A percentile compares a stretch with the other conserved stretches of the same genome.
phyloP scores from a whole-genome alignment of 169 alveolate genomes.

The Babesia ovis region DNA sequence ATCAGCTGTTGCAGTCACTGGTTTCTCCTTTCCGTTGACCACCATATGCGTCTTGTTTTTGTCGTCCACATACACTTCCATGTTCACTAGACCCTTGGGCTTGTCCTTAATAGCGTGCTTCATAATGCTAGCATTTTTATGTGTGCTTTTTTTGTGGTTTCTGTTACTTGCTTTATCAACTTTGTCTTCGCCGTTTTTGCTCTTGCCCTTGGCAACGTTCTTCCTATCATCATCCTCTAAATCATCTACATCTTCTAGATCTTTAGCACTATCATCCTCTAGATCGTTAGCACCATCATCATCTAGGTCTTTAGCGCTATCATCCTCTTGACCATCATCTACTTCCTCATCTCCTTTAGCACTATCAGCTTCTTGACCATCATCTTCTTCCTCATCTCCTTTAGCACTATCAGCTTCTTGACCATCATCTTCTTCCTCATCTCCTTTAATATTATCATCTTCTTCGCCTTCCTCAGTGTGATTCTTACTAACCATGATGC shows the following conservation, averaged over 20 bases:
- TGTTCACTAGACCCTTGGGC: constrained; percentile 57
- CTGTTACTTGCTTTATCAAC: background rate
- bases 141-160: no score
- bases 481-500: constrained; percentile 28
- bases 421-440: background rate
- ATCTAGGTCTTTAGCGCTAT: no score
- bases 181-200: background rate
- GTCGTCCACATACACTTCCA: constrained; percentile 62
- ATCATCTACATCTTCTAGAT: background rate
- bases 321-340: no score
- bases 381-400: background rate
- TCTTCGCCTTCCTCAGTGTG: background rate
- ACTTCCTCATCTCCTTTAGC: no score
- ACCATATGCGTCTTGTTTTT: constrained; percentile 54
- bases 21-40: constrained; percentile 64
- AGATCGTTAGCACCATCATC: no score
- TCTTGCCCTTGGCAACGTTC: constrained; percentile 4
- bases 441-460: background rate
- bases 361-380: background rate
- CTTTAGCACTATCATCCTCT: background rate
- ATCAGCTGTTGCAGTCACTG: constrained; percentile 32
- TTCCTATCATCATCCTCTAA: background rate
- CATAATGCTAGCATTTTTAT: constrained; percentile 11
- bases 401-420: background rate
- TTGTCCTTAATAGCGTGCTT: constrained; percentile 57